These are phyloP conservation scores for Neurospora sp. DNA, from an alignment of 495 filamentous ascomycete species.

Conservation along the genomic window DNA sequence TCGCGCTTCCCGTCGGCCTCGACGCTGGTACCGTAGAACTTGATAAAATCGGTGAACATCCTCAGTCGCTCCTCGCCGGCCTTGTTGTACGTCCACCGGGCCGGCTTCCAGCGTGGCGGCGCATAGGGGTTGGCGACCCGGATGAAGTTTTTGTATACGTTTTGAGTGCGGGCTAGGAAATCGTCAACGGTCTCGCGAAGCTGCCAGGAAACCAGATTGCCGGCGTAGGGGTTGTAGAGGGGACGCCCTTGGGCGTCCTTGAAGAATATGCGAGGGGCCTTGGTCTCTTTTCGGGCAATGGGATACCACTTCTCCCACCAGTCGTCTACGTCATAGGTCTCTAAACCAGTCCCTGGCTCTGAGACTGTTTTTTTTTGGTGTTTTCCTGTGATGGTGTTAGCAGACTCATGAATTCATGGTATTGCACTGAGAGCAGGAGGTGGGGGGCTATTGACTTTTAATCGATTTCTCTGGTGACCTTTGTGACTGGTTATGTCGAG, in stretches of 20 bases:
- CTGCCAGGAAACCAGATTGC: conserved; percentile 34
- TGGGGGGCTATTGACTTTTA: neutral
- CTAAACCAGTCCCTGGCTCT: conserved; percentile 21
- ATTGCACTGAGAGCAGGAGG: neutral
- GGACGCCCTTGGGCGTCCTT: neutral
- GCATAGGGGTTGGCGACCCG: conserved; percentile 49
- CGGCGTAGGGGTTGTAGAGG: conserved; percentile 37
- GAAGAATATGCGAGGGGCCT: neutral
- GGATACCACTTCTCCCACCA: conserved; percentile 22
- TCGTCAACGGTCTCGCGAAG: conserved; percentile 47
- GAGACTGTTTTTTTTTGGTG: conserved; percentile 28
- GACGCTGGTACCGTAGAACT: neutral
- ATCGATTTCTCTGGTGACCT: neutral
- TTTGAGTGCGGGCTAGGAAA: conserved; percentile 45
- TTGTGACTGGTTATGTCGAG: neutral
- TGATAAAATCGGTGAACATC: conserved; percentile 23
- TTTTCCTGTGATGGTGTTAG: conserved; percentile 33
- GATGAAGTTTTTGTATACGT: conserved; percentile 24
- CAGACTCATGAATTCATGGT: neutral
- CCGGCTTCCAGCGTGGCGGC: conserved; percentile 10
- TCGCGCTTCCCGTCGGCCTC: neutral
- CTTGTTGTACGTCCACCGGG: conserved; percentile 17
- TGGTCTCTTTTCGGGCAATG: neutral
- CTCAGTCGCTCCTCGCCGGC: conserved; percentile 28
- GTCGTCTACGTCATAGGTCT: conserved; percentile 29